Base-by-base conservation (phyloP, 2,329 filamentous ascomycete genomes). In the Pestalotiopsis sp. region DNA sequence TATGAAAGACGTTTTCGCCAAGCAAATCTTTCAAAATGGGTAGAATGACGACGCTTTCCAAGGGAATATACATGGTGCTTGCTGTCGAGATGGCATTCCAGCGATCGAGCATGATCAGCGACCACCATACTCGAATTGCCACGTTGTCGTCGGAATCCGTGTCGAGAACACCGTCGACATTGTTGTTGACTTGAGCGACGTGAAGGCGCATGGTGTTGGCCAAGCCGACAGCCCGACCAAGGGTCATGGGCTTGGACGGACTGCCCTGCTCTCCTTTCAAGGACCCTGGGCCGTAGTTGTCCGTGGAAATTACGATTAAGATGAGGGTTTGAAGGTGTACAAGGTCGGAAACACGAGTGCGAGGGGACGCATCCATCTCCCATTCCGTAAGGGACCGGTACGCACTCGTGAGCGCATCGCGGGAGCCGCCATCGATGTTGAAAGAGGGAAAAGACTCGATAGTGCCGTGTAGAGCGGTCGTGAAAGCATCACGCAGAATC, bases 71-170 rank as follows among this genome's bases (percentile, higher is more conserved):
- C 13, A 88, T 73, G 3, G 90, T 88, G 69, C 85, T 88, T 13
- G 87, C 88, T 4, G 86, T 90, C 24, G 88, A 89, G n/a, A 89
- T 85, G 3, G 91, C 89, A 75, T 92, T 88, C 90, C 90, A 94
- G 17, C 91, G 86, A 73, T 94, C 91, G 70, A 94, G 85, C 70
- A 91, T 84, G 59, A 93, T 86, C 40, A 94, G 80, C 14, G 88
- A 87, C 89, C 90, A 93, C 91, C 91, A 94, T 20, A 90, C 85
- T 57, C 90, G 85, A 64, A 89, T 82, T 1, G 85, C 85, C 3
- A 93, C 80, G 20, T 87, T 87, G 63, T 89, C 87, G 58, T 90
- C 87, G 22, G 85, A 86, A 74, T 92, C 89, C 2, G 81, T 74
- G 65, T 90, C 87, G 10, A 81, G 76, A 4, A 85, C 83, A 4